Evolutionary conservation across 192 early-diverging fungal genomes (phyloP), one percentile per base, ranked within the genome.

Genomic region (Coemansia sp.): DNA sequence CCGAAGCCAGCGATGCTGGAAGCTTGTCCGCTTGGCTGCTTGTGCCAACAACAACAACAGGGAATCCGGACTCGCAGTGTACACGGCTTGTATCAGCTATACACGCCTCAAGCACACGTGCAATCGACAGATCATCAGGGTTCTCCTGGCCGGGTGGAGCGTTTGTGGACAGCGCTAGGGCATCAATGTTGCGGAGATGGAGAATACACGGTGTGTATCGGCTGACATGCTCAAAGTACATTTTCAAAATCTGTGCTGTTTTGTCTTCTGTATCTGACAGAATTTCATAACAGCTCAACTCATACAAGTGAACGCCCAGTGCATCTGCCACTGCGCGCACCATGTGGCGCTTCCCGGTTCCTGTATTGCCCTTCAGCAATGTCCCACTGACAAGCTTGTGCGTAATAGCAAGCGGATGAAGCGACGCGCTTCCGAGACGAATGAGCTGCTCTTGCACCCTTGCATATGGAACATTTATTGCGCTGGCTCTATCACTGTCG

Each of bases 141-240:
- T 58, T 57, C 9, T 82, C 80, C 42, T 82, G 75, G 16, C 74
- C 74, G 20, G 64, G 69, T n/a, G 74, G 57, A 11, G 72, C 62
- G 43, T 71, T 62, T 51, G 74, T 63, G 11, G 80, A 61, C 60
- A 87, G 83, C 81, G 87, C 67, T 79, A 98, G 75, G 3, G 89
- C 93, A 38, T 96, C 95, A 13, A 98, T 77, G 60, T 90, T 79
- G 19, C 88, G 77, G 17, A 98, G 60, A n/a, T 97, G 76, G 5
- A 97, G 71, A n/a, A 96, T 72, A 59, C 93, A 95, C 6, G 96
- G 96, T 6, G 89, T 86, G 61, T 88, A 91, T 0, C 85, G 87
- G 13, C 79, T 71, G 0, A 92, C 93, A 53, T 93, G 92, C 38
- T 95, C 86, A 70, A 92, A 91, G 67, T 90, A 89, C 14, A 88